phyloP scores from a whole-genome alignment of 257 asterid genomes.

The Forsythia viridissima region DNA sequence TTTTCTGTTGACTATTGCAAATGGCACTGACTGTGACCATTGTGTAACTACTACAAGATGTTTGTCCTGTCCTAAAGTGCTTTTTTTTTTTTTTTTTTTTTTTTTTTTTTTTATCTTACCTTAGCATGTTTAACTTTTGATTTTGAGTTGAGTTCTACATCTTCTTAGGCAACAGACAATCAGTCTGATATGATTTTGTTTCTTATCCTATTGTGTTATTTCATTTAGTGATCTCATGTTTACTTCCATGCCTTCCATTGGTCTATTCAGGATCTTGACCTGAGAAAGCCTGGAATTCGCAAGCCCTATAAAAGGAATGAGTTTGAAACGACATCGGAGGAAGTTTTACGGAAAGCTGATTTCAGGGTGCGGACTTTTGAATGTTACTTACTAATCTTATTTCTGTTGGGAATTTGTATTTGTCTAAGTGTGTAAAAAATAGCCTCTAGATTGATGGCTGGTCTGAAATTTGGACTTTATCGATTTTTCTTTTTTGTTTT shows the following conservation, averaged over 20 bases:
- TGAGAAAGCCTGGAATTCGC: constrained; percentile 66
- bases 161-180: constrained; percentile 2
- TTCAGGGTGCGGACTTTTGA: constrained; percentile 70
- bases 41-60: background rate
- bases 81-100: background rate
- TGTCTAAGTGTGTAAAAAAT: background rate
- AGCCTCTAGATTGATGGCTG: background rate
- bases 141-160: constrained; percentile 14
- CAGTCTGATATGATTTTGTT: background rate
- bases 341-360: constrained; percentile 83
- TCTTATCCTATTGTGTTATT: background rate
- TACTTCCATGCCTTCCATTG: constrained; percentile 17
- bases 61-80: background rate
- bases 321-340: constrained; percentile 79
- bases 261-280: constrained; percentile 77
- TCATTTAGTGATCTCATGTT: constrained; percentile 21
- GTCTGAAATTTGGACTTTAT: background rate
- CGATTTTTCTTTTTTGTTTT: background rate
- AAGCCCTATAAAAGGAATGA: constrained; percentile 54
- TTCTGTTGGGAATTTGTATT: background rate
- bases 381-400: background rate
- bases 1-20: background rate
- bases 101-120: background rate
- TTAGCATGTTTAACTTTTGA: background rate
- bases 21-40: constrained; percentile 1